These are phyloP conservation scores for Rhynchospora tenuis DNA, from an alignment of 176 grass and related monocot genomes.

Conservation along the genomic window DNA sequence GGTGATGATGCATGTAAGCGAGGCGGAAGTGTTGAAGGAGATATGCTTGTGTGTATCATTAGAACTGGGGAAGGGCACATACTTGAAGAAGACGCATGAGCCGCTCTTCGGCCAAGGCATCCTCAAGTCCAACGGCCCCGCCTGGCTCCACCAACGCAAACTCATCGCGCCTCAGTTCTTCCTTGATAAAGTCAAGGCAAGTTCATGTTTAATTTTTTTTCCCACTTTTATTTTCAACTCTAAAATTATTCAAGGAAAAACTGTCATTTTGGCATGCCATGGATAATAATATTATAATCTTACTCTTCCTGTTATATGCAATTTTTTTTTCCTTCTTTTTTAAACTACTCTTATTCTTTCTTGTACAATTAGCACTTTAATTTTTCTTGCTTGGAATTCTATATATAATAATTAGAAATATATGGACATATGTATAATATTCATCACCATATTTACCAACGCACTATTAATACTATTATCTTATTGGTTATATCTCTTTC, in stretches of 20 bases:
- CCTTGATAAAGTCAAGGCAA: constrained; percentile 88
- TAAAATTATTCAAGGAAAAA: neutral
- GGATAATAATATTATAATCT: no score
- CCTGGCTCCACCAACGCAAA: constrained; percentile 75
- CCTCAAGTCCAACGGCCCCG: constrained; percentile 78
- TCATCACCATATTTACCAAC: neutral
- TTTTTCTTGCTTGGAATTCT: neutral
- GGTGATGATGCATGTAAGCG: constrained; percentile 82
- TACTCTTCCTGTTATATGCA: no score
- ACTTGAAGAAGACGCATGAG: constrained; percentile 88
- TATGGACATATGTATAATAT: neutral
- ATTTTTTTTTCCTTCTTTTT: neutral
- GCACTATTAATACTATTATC: neutral
- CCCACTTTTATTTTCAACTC: neutral
- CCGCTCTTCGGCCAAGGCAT: constrained; percentile 83
- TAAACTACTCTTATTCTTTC: neutral
- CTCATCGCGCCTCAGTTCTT: constrained; percentile 95
- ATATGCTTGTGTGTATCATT: constrained; percentile 77
- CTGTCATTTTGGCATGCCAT: no score
- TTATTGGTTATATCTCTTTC: no score
- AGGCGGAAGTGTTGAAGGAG: constrained; percentile 67
- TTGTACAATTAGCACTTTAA: neutral
- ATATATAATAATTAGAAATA: neutral
- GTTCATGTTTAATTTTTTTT: neutral
- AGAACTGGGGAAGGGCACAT: constrained; percentile 83